Base-by-base conservation (phyloP, 768 basidiomycete species). In the Tremella mesenterica region DNA sequence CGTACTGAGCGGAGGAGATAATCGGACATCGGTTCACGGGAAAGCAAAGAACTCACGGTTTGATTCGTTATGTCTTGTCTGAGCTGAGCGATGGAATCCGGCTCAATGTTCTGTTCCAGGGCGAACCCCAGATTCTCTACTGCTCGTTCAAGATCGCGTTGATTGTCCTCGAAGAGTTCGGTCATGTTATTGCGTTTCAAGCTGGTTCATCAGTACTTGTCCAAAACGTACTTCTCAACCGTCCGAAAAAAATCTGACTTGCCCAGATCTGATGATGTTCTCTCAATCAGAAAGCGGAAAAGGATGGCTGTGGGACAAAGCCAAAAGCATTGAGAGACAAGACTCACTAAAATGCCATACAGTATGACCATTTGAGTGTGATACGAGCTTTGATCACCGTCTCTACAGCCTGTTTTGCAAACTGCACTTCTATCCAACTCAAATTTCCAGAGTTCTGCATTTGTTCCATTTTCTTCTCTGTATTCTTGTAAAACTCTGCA, bases 391-490 rank as follows among this genome's bases (percentile, higher is more conserved):
- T 84, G 84, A 63, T 85, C 81, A 33, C 88, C 81, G 85, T 85
- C 67, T 96, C 95, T 3, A 96, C 92, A 0, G 95, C 95, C 74
- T 92, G 92, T 79, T 90, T 91, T 81, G 95, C 92, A 75, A 99
- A 99, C 75, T 97, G 93, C 27, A 84, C 91, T 75, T 99, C 92
- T 61, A 99, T 99, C 95, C 95, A 99, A 1, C 90, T 91, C 33
- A 99, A 76, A 51, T 83, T 80, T 1, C 88, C 90, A 10, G 84
- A 85, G 58, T 90, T 81, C 77, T 97, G 95, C 85, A 97, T 93
- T 75, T 95, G 90, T 74, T 96, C 91, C 95, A 99, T 99, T 83
- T 96, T 96, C 81, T 93, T 91, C 80, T 99, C 92, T 12, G 93
- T 96, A 77, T 91, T 91, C 52, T 80, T 80, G 73, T 92, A 93